Percentiles rank a stretch among this genome's conserved stretches.
phyloP scores from a whole-genome alignment of 805 yeast genomes.

The Ogataea paradorogensis region DNA sequence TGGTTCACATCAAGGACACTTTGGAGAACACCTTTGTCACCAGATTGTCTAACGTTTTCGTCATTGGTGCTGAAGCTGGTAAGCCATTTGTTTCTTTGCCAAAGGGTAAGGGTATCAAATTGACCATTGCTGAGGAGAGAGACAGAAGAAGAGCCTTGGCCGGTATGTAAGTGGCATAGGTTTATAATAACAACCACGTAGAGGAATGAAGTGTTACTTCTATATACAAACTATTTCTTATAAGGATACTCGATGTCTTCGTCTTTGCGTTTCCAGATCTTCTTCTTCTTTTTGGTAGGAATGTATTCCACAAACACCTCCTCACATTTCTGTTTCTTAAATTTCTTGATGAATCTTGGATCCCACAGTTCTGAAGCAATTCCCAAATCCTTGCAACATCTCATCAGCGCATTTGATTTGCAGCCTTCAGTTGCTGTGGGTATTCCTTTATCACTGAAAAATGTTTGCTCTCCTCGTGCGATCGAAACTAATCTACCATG shows the following conservation, averaged over 20 bases:
- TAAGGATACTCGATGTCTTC: conserved; percentile 84
- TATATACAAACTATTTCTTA: conserved; percentile 35
- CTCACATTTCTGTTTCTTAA: conserved; percentile 66
- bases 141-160: conserved; percentile 93
- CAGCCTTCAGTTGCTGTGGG: conserved; percentile 98
- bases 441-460: conserved; percentile 78
- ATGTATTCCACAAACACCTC: conserved; percentile 84
- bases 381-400: conserved; percentile 96
- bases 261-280: conserved; percentile 88
- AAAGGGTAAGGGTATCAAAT: conserved; percentile 99
- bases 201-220: conserved; percentile 11
- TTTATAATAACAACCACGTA: conserved; percentile 11
- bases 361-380: conserved; percentile 98
- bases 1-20: conserved; percentile 94
- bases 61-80: conserved; percentile 87
- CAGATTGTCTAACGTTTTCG: conserved; percentile 89
- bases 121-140: conserved; percentile 94
- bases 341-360: conserved; percentile 76
- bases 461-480: conserved; percentile 95
- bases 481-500: conserved; percentile 86
- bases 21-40: conserved; percentile 94
- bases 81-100: conserved; percentile 94
- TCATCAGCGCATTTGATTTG: conserved; percentile 92
- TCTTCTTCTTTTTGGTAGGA: conserved; percentile 78
- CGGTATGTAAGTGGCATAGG: conserved; percentile 42